Evolutionary conservation across 139 green algal species (phyloP).

Genomic region (Chlamydomonas sphaeroides): DNA sequence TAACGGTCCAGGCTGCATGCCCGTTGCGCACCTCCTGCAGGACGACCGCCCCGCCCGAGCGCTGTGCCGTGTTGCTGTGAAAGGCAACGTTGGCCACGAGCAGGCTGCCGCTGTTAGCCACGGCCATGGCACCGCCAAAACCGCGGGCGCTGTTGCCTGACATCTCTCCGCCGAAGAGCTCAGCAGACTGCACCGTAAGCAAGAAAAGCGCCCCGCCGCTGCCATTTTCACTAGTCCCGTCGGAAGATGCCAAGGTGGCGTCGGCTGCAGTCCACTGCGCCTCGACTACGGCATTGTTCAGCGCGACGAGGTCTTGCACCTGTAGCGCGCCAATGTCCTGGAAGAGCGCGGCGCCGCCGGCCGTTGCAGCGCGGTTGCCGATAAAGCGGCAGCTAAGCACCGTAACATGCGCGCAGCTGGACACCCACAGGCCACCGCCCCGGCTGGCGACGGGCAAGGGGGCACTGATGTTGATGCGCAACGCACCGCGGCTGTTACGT

Average conservation of each 20-base stretch:
- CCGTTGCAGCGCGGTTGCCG: not conserved
- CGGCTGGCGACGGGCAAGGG: not conserved
- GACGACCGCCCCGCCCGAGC: not conserved
- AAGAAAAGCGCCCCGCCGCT: not conserved
- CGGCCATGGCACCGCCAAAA: not conserved
- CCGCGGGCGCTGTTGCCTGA: not conserved
- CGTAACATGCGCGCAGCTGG: not conserved
- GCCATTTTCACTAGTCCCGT: too few species aligned
- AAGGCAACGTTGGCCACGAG: not conserved
- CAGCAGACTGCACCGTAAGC: not conserved
- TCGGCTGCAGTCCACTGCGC: not conserved
- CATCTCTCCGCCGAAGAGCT: not conserved
- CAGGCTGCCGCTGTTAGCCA: not conserved
- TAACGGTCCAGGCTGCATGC: too few species aligned
- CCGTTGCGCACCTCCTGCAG: not conserved
- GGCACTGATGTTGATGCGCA: too few species aligned
- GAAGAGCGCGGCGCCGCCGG: not conserved
- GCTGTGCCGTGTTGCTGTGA: not conserved
- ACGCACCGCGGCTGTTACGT: too few species aligned
- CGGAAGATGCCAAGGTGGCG: too few species aligned
- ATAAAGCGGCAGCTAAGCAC: not conserved
- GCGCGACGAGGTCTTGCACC: not conserved
- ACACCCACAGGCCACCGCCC: not conserved
- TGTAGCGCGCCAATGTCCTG: not conserved
- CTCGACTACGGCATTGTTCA: not conserved